A percentile compares a stretch with the other conserved stretches of the same genome.
Evolutionary conservation across 176 grass and related monocot genomes (phyloP).

Genomic region (Typha latifolia): DNA sequence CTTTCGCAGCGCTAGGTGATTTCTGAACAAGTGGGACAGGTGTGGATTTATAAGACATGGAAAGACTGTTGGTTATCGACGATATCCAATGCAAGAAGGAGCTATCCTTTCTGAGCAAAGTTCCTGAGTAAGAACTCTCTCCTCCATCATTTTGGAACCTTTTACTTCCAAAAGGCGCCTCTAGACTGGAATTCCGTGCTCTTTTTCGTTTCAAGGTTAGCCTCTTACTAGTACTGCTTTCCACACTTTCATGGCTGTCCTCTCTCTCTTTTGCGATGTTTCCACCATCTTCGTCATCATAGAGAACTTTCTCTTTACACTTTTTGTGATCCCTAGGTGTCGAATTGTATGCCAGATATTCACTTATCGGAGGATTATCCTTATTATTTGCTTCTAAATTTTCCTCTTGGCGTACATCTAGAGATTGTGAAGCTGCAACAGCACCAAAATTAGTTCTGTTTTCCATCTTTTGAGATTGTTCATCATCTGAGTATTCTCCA

Average conservation of each 20-base stretch:
- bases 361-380: conserved; percentile 15
- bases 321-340: conserved; percentile 35
- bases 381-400: conserved; percentile 16
- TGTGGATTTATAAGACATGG: conserved; percentile 20
- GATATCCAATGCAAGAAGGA: conserved; percentile 97
- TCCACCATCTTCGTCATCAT: conserved; percentile 30
- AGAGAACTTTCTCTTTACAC: conserved; percentile 66
- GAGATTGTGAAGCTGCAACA: background rate
- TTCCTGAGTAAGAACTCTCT: conserved; percentile 32
- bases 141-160: conserved; percentile 44
- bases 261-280: conserved; percentile 35
- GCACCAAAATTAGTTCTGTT: conserved; percentile 4
- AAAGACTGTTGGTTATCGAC: conserved; percentile 48
- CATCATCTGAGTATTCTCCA: conserved; percentile 5
- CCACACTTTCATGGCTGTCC: conserved; percentile 74
- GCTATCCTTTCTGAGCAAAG: conserved; percentile 37
- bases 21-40: conserved; percentile 47
- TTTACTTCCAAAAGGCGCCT: conserved; percentile 38
- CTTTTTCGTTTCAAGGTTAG: conserved; percentile 46
- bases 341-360: background rate
- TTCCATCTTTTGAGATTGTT: conserved; percentile 7
- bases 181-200: conserved; percentile 14
- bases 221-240: conserved; percentile 48
- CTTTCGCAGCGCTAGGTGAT: conserved; percentile 21
- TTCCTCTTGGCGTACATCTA: conserved; percentile 17